Evolutionary conservation across 148 eudicot species (phyloP).

Genomic region (Spergularia marina): DNA sequence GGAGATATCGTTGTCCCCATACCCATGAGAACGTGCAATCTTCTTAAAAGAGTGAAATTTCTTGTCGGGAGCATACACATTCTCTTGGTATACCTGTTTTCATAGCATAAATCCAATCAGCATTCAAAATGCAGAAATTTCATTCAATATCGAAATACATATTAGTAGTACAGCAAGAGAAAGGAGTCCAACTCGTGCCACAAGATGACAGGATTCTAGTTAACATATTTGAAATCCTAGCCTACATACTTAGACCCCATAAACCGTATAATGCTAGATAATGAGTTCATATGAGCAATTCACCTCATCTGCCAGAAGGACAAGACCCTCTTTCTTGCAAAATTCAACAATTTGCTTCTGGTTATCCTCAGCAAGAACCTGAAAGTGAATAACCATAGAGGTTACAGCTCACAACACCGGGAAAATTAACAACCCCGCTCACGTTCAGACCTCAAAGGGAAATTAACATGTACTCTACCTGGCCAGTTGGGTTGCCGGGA

Average conservation of each 20-base stretch:
- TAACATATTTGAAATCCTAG: not conserved
- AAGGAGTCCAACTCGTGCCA: not conserved
- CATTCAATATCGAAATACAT: not conserved
- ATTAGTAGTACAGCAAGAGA: not conserved
- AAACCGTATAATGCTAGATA: not conserved
- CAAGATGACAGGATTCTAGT: not conserved
- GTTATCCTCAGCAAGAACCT: slow-evolving; percentile 92
- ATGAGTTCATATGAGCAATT: slow-evolving; percentile 5
- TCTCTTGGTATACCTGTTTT: slow-evolving; percentile 92
- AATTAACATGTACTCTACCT: slow-evolving; percentile 39
- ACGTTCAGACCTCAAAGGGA: not conserved
- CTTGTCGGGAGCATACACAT: slow-evolving; percentile 80
- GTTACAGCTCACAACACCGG: slow-evolving; percentile 1
- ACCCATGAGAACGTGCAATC: slow-evolving; percentile 77
- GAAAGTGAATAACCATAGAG: slow-evolving; percentile 18
- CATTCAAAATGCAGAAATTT: no score
- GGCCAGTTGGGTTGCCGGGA: slow-evolving; percentile 98
- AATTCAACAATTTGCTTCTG: slow-evolving; percentile 78
- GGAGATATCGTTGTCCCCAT: slow-evolving; percentile 69
- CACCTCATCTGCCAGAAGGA: slow-evolving; percentile 96
- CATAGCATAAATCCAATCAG: not conserved
- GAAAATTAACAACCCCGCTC: not conserved
- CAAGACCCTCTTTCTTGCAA: slow-evolving; percentile 87
- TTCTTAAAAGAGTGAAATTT: slow-evolving; percentile 90
- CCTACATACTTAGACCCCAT: not conserved